Conservation (phyloP, 768 basidiomycete species). For the Auriscalpium microsporum region DNA sequence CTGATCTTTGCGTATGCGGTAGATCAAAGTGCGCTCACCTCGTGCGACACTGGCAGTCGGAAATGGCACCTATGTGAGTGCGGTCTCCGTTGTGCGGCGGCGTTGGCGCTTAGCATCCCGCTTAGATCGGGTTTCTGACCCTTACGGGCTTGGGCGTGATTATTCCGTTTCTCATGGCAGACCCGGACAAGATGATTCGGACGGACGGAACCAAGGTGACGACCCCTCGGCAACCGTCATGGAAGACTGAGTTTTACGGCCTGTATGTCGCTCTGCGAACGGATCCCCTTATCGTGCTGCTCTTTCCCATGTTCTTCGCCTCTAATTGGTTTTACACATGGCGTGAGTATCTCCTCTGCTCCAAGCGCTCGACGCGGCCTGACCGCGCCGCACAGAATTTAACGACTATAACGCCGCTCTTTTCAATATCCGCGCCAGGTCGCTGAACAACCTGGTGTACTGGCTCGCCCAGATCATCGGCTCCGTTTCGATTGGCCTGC, state of each 20-base stretch:
- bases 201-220: conserved; percentile 66
- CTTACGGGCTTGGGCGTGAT: conserved; percentile 61
- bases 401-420: conserved; percentile 74
- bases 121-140: conserved; percentile 66
- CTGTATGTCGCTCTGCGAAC: conserved; percentile 59
- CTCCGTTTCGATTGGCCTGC: conserved; percentile 57
- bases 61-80: conserved; percentile 67
- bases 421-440: conserved; percentile 72
- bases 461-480: conserved; percentile 76
- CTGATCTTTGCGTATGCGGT: background rate
- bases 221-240: conserved; percentile 58
- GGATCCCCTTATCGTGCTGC: conserved; percentile 63
- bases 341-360: conserved; percentile 39
- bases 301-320: conserved; percentile 82
- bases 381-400: conserved; percentile 41
- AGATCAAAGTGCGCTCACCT: background rate
- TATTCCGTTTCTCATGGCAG: conserved; percentile 62
- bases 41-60: conserved; percentile 32
- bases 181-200: conserved; percentile 65
- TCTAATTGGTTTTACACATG: conserved; percentile 85
- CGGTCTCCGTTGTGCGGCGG: background rate
- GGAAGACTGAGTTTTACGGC: conserved; percentile 66
- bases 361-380: background rate
- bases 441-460: conserved; percentile 72
- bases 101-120: background rate